phyloP scores from a whole-genome alignment of 495 filamentous ascomycete genomes.

The Daldinia vernicosa region DNA sequence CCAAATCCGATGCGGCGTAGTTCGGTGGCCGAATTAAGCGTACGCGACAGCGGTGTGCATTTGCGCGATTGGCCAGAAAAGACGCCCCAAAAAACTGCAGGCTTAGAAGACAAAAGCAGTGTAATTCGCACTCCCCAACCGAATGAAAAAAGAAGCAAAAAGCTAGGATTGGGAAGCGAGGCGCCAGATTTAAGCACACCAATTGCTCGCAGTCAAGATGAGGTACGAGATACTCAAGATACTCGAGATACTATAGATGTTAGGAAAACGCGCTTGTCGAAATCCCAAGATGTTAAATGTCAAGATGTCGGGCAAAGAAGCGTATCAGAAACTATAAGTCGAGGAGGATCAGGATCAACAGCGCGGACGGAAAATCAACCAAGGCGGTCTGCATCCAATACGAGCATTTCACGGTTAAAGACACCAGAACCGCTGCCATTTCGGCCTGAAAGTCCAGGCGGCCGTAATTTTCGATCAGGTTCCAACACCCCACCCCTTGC shows the following conservation, averaged over 20 bases:
- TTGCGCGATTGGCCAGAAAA: constrained; percentile 50
- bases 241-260: constrained; percentile 25
- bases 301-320: constrained; percentile 42
- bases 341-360: constrained; percentile 41
- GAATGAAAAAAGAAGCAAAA: constrained; percentile 37
- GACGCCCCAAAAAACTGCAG: constrained; percentile 24
- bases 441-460: constrained; percentile 68
- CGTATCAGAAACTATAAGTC: constrained; percentile 47
- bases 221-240: constrained; percentile 9
- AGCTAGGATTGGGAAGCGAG: constrained; percentile 38
- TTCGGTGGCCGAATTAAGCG: constrained; percentile 44
- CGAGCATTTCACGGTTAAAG: constrained; percentile 61
- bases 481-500: constrained; percentile 70
- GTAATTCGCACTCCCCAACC: constrained; percentile 30
- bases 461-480: constrained; percentile 54
- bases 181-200: constrained; percentile 41
- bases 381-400: constrained; percentile 55
- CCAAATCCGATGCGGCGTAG: constrained; percentile 49
- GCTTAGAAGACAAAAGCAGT: constrained; percentile 22
- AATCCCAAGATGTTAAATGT: constrained; percentile 21
- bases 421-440: constrained; percentile 64
- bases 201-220: constrained; percentile 17
- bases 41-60: constrained; percentile 64
- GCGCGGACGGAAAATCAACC: constrained; percentile 49
- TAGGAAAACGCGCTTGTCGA: constrained; percentile 26